Evolutionary conservation across 2,329 filamentous ascomycete genomes (phyloP), one percentile per base, ranked within the genome.

Genomic region (Fusarium proliferatum): DNA sequence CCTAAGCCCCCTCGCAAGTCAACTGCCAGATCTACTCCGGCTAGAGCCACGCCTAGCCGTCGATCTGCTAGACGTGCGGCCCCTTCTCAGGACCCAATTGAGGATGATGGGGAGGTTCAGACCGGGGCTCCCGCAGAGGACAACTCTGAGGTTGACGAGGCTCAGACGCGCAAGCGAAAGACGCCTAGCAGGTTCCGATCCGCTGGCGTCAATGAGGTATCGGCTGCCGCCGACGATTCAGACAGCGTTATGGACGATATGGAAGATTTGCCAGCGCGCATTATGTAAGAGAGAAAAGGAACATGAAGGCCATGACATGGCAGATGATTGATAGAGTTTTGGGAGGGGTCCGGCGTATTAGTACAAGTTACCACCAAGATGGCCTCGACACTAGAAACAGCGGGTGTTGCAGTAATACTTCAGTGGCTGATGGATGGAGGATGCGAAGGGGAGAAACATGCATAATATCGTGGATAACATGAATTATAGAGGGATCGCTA

Each of bases 191-290:
- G 78, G 64, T 78, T 77, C 64, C 79, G 76, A 52, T 68, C 79
- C 26, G 60, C 68, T 36, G 53, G 66, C 6, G 62, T 61, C 5
- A 58, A 55, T 23, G 73, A 65, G 23, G 67, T 69, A 38, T 60
- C 66, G 9, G 51, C 43, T 41, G 62, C 49, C 17, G 65, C 69
- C n/a, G 72, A 77, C 17, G 76, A 73, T 19, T 81, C 78, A 9
- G 80, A 81, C 28, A 83, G 81, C 42, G 78, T 79, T 19, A 84
- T 85, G 82, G 83, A 85, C 39, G 84, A 85, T 48, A 84, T 85
- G 84, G 83, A 85, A 60, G 84, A 85, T 64, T 73, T 85, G 45
- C 84, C 83, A 10, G 80, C 81, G n/a, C 77, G 77, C 17, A 49
- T 79, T n/a, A 21, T 49, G 41, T 76, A 61, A 66, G 23, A 51